phyloP scores from a whole-genome alignment of 495 filamentous ascomycete genomes.

The Podospora fimiseda region DNA sequence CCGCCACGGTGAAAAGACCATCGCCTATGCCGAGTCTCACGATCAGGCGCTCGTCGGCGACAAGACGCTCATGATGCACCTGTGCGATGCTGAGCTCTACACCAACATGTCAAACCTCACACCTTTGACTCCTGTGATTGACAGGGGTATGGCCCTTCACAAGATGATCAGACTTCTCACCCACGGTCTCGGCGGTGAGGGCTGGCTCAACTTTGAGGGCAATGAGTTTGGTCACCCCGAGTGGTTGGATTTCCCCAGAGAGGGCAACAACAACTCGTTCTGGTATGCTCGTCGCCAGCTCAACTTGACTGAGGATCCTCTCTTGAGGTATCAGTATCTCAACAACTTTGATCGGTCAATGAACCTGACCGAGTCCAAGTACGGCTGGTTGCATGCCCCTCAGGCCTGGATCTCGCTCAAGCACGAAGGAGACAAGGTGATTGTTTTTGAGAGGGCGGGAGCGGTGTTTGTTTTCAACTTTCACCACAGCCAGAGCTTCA shows the following conservation, averaged over 20 bases:
- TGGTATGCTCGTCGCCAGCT: constrained; percentile 95
- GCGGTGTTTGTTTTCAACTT: constrained; percentile 96
- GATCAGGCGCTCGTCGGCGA: constrained; percentile 99
- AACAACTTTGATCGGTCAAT: constrained; percentile 92
- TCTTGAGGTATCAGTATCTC: constrained; percentile 85
- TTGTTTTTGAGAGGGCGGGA: constrained; percentile 91
- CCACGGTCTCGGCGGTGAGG: constrained; percentile 91
- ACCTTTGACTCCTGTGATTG: constrained; percentile 81
- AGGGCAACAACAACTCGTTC: constrained; percentile 90
- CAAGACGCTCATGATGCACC: constrained; percentile 94
- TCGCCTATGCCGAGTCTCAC: constrained; percentile 94
- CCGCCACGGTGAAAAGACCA: constrained; percentile 94
- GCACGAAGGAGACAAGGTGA: constrained; percentile 88
- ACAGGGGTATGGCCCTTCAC: constrained; percentile 84
- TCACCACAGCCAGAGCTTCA: constrained; percentile 77
- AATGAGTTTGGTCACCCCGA: constrained; percentile 99
- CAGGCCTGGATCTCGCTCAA: constrained; percentile 93
- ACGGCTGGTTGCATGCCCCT: constrained; percentile 81
- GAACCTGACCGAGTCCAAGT: constrained; percentile 79
- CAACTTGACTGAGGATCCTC: constrained; percentile 79
- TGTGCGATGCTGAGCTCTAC: constrained; percentile 95
- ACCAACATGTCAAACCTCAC: constrained; percentile 90
- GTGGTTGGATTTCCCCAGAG: constrained; percentile 97
- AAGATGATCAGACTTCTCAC: constrained; percentile 96
- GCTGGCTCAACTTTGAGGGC: constrained; percentile 96